Conservation (phyloP, 140 eudicot genomes). For the Senecio squalidus region DNA sequence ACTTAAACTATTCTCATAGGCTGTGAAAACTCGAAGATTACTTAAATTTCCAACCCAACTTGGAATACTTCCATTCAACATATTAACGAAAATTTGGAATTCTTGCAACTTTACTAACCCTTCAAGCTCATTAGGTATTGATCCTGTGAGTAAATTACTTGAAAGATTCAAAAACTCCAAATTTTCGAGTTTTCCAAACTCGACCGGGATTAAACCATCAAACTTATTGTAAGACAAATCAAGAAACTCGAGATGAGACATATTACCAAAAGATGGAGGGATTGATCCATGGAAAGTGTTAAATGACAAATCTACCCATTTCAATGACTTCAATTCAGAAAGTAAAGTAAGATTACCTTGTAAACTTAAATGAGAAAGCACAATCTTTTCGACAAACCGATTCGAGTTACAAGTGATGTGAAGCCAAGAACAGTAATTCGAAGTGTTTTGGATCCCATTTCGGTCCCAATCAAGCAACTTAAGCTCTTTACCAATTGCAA, state of each 20-base stretch:
- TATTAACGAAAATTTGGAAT: slow-evolving; percentile 63
- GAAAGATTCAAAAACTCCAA: slow-evolving; percentile 76
- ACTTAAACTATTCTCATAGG: slow-evolving; percentile 74
- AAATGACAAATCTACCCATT: slow-evolving; percentile 82
- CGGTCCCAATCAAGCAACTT: slow-evolving; percentile 53
- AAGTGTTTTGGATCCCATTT: slow-evolving; percentile 35
- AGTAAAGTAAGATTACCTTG: slow-evolving; percentile 86
- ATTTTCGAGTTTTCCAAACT: slow-evolving; percentile 53
- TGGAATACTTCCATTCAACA: slow-evolving; percentile 75
- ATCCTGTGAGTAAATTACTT: slow-evolving; percentile 55
- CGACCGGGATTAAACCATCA: slow-evolving; percentile 60
- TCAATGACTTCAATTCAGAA: slow-evolving; percentile 70
- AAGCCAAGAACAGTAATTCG: slow-evolving; percentile 75
- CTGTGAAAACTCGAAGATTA: slow-evolving; percentile 70
- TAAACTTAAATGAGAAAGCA: slow-evolving; percentile 65
- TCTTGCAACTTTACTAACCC: slow-evolving; percentile 60
- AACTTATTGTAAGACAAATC: slow-evolving; percentile 92
- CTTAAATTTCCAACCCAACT: slow-evolving; percentile 84
- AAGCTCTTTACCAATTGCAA: slow-evolving; percentile 68
- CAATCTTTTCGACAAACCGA: slow-evolving; percentile 67
- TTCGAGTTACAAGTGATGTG: slow-evolving; percentile 62
- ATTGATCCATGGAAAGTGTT: slow-evolving; percentile 76
- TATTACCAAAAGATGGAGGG: slow-evolving; percentile 61
- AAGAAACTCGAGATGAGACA: slow-evolving; percentile 85
- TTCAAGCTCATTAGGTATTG: slow-evolving; percentile 70